These are phyloP conservation scores for Naematelia encephala DNA, from an alignment of 768 basidiomycete species.

Conservation along the genomic window DNA sequence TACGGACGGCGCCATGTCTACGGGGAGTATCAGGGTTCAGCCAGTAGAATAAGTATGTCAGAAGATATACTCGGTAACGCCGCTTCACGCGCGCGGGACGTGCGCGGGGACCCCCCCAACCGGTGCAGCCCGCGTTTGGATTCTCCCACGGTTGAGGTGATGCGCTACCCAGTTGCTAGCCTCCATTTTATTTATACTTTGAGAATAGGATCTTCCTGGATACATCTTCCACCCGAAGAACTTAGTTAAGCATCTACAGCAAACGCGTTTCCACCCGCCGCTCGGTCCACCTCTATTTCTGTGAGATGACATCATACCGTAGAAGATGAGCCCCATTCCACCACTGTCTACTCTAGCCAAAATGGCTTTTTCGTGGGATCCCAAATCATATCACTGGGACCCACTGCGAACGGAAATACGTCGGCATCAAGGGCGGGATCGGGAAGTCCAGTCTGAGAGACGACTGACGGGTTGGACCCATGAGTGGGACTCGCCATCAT, in stretches of 20 bases:
- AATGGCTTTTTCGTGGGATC: slow-evolving; percentile 4
- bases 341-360: not conserved
- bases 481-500: not conserved
- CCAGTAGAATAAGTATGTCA: not conserved
- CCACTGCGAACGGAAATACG: not conserved
- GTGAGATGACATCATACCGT: not conserved
- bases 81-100: too few relatives aligned
- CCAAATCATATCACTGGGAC: slow-evolving; percentile 2
- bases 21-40: not conserved
- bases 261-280: too few relatives aligned
- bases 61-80: not conserved
- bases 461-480: not conserved
- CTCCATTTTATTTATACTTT: too few relatives aligned
- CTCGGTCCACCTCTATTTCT: too few relatives aligned
- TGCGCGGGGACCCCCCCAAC: too few relatives aligned
- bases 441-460: not conserved
- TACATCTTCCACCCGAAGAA: too few relatives aligned
- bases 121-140: too few relatives aligned
- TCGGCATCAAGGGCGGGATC: not conserved
- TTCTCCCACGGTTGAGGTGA: too few relatives aligned
- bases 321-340: not conserved
- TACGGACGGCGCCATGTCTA: slow-evolving; percentile 1
- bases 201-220: too few relatives aligned
- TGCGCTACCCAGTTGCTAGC: too few relatives aligned
- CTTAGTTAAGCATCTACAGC: too few relatives aligned